Conservation (phyloP, 768 basidiomycete genomes). For the Floccularia luteovirens region DNA sequence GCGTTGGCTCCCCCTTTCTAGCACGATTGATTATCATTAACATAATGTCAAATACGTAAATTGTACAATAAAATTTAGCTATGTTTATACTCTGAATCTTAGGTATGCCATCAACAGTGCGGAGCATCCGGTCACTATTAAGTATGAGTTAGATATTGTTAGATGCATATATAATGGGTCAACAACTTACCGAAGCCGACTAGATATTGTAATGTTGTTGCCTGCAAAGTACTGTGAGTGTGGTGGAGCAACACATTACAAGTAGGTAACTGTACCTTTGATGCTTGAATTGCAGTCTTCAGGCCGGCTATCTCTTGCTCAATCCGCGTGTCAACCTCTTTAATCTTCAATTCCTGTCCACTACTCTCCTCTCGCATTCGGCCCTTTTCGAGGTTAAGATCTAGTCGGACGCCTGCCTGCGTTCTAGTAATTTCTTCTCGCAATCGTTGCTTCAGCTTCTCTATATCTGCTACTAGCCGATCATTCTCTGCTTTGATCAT, state of each 20-base stretch:
- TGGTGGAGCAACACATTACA: conserved; percentile 1
- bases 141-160: conserved; percentile 6
- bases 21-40: not conserved
- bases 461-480: conserved; percentile 83
- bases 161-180: not conserved
- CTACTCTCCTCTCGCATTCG: conserved; percentile 90
- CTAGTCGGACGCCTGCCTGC: conserved; percentile 88
- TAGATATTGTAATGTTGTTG: conserved; percentile 80
- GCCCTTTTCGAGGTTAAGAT: conserved; percentile 95
- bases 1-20: not conserved
- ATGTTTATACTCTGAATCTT: conserved; percentile 58
- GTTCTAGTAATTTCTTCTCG: conserved; percentile 89
- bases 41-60: too few species aligned
- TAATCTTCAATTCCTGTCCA: conserved; percentile 91
- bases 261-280: conserved; percentile 50
- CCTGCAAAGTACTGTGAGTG: conserved; percentile 31
- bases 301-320: conserved; percentile 92
- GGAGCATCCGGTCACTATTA: conserved; percentile 77
- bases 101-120: conserved; percentile 85
- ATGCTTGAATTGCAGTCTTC: conserved; percentile 76
- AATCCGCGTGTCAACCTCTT: conserved; percentile 95
- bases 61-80: too few species aligned
- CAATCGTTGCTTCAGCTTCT: conserved; percentile 90
- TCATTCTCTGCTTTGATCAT: conserved; percentile 97
- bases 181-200: conserved; percentile 80